Base-by-base conservation (phyloP, 257 asterid genomes). In the Penstemon newberryi region DNA sequence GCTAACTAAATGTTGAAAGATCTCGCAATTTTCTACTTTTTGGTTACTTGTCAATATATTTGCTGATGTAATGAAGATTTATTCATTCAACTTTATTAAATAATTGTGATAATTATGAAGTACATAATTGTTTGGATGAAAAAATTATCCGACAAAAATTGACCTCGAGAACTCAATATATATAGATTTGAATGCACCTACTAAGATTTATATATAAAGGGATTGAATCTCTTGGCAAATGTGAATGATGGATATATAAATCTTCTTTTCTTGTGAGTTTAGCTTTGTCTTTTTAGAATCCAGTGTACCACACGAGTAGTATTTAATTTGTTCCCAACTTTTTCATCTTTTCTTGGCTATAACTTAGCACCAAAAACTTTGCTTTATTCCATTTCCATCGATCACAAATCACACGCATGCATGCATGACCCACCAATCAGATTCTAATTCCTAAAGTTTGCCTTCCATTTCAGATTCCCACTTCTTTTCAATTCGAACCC, bases 271-370 rank as follows among this genome's bases (percentile, higher is more conserved):
- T 7, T 4, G 13, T 12, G 46, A 7, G 41, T n/a, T 49, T 59
- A 56, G 4, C 52, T 60, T 71, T 60, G 51, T 57, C 55, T 56
- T 7, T 39, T 40, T 10, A 67, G 74, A 57, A 71, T 66, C 69
- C 59, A 77, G 78, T 80, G 84, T 44, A 18, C 6, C 49, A 53
- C 84, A 79, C 81, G 84, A 80, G 53, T 79, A 45, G 18, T 15
- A 15, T 15, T 15, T 15, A 15, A 38, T 41, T 47, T 43, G 39
- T 60, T 33, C 66, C 63, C 71, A 18, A 43, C 70, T 51, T 50
- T 40, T 46, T 2, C 37, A 5, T 4, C 12, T 53, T 53, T 25
- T 15, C 18, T 12, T 54, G 5, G 5, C 38, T 54, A 54, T 4
- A 53, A 38, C 10, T 60, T 50, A 59, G 67, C 67, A 63, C 56